Percentiles rank a stretch among this genome's conserved stretches.
Conservation (phyloP, 2,329 filamentous ascomycete species). For the Colletotrichum trifolii region DNA sequence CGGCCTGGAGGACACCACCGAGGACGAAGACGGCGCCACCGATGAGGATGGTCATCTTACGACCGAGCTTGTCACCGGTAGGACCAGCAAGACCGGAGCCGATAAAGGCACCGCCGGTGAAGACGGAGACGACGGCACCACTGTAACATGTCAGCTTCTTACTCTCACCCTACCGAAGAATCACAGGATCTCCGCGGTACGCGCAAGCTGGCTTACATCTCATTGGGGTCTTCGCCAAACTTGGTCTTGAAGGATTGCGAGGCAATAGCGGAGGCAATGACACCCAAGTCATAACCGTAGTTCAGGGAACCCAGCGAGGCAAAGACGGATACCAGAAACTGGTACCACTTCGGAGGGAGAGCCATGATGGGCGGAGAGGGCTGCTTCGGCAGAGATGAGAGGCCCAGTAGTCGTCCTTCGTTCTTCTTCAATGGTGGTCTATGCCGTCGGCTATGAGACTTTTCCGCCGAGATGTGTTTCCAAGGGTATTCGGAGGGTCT, state of each 20-base stretch:
- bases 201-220: constrained; percentile 47
- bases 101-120: constrained; percentile 81
- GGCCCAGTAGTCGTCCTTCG: neutral
- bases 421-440: constrained; percentile 1
- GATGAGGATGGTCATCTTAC: constrained; percentile 77
- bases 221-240: constrained; percentile 50
- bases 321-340: constrained; percentile 65
- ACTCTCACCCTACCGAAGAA: neutral
- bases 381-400: constrained; percentile 3
- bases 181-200: neutral
- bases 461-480: neutral
- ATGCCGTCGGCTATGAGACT: neutral
- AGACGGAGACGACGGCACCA: constrained; percentile 80
- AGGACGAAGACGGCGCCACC: constrained; percentile 79
- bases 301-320: constrained; percentile 66
- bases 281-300: constrained; percentile 67
- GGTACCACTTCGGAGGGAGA: constrained; percentile 57
- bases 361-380: constrained; percentile 46
- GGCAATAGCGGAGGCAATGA: constrained; percentile 63
- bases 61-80: constrained; percentile 71
- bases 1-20: constrained; percentile 80
- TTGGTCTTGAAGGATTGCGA: constrained; percentile 54
- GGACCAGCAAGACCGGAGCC: constrained; percentile 74
- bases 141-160: constrained; percentile 44
- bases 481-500: neutral